Base-by-base conservation (phyloP, 352 stramenopile genomes). In the Globisporangium orthogonon region DNA sequence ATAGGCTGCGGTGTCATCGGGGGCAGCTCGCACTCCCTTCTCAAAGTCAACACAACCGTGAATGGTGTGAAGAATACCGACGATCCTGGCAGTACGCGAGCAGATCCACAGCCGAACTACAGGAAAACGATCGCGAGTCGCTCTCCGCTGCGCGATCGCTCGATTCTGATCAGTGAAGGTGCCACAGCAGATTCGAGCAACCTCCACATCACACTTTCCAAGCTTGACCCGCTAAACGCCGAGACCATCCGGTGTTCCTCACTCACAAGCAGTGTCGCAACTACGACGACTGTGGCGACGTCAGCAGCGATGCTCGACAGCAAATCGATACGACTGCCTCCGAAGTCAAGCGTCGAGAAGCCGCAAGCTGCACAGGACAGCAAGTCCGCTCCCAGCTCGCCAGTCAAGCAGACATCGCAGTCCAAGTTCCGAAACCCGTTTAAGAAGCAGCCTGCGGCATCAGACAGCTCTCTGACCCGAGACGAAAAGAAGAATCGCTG, bases 11-110 rank as follows among this genome's bases (percentile, higher is more conserved):
- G 7, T 49, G 29, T 13, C 14, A 9, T 23, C 6, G 31, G 30
- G 0, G 15, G 23, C 11, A 46, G 17, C 3, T 37, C 56, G 10
- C 46, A 40, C 40, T 31, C 31, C 10, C 17, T 54, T 17, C 30
- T 56, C 29, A 62, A 46, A n/a, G 56, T 62, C 28, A 49, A 62
- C 11, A 23, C 56, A n/a, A 62, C 56, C 30, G 44, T 62, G 29
- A n/a, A 39, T n/a, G 44, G 35, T 10, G 49, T 14, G 13, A 52
- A 54, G 31, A 17, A 13, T 9, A 4, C 28, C 6, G 41, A 29
- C 3, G 35, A 30, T 11, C 29, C 37, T 7, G 33, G 30, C 35
- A 15, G 30, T 1, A 7, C 11, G 18, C 52, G 41, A 7, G 7
- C 9, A 6, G 45, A 47, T n/a, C 4, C 54, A 7, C 30, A 35